Conservation (phyloP, 768 basidiomycete genomes). For the Suillus bovinus region DNA sequence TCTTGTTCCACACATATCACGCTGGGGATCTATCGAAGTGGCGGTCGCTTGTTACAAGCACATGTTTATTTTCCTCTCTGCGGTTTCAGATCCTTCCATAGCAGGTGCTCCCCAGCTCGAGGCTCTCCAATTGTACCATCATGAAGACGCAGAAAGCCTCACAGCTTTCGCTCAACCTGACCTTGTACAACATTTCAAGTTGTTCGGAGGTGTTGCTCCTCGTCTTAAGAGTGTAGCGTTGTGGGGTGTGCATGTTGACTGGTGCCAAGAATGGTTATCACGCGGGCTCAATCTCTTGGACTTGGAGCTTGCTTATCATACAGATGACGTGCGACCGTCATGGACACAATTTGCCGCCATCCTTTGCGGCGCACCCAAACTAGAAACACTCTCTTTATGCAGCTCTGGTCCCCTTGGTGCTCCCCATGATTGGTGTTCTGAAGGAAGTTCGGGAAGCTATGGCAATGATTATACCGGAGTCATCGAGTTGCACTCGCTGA, state of each 20-base stretch:
- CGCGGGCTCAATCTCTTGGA: constrained; percentile 38
- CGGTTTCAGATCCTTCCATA: constrained; percentile 39
- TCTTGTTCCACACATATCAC: constrained; percentile 52
- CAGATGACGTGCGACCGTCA: constrained; percentile 61
- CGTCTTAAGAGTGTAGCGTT: constrained; percentile 48
- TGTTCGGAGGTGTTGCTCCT: constrained; percentile 57
- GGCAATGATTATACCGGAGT: constrained; percentile 30
- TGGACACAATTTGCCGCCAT: constrained; percentile 54
- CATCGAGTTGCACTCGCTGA: constrained; percentile 31
- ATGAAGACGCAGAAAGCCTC: constrained; percentile 46
- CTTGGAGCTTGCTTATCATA: constrained; percentile 63
- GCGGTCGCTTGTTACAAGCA: constrained; percentile 46
- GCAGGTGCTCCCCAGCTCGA: constrained; percentile 55
- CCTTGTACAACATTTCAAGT: constrained; percentile 40
- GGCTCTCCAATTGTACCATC: constrained; percentile 53
- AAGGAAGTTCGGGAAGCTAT: constrained; percentile 17
- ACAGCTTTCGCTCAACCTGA: constrained; percentile 21
- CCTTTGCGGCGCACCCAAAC: constrained; percentile 51
- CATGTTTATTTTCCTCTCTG: constrained; percentile 44
- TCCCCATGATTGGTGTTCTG: constrained; percentile 37
- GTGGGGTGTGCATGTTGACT: constrained; percentile 73
- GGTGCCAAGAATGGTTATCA: constrained; percentile 45
- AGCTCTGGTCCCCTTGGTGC: constrained; percentile 56
- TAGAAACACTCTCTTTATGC: constrained; percentile 52
- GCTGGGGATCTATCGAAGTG: constrained; percentile 55